Evolutionary conservation across 768 basidiomycete species (phyloP), one percentile per base, ranked within the genome.

Genomic region (Suillus plorans): DNA sequence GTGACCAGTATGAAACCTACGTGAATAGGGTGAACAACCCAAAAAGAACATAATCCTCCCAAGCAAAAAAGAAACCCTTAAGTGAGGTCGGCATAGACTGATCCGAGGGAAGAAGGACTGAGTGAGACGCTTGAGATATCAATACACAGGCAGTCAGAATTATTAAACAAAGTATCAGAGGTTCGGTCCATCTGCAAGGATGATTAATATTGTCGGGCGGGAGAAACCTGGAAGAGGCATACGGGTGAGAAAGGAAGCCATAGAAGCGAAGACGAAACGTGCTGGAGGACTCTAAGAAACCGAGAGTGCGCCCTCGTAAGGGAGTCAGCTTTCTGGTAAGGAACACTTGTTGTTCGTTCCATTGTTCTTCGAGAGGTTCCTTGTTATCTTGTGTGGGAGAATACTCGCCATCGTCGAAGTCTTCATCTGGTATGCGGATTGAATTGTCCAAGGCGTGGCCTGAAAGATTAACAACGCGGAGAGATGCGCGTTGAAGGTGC

Each of bases 1-100:
- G 5, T 7, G 22, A 59, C 10, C 22, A 12, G 12, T 14, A 47
- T 20, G 50, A 25, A 16, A 84, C 89, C 71, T 78, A 90, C 91
- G 94, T 95, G 82, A 94, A 98, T 69, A 92, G 70, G 64, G 89
- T 77, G 77, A 98, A 98, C 62, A 98, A 78, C 22, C 71, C 84
- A 74, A 98, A 93, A n/a, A 98, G 80, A 22, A 82, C 87, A 71
- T 86, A 89, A 75, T 98, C 96, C 71, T 95, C 94, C 96, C 96
- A 98, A 14, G 77, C 68, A 65, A 89, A 86, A 78, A 98, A 97
- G 79, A 91, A 98, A 9, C 94, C 94, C 58, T 72, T 76, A 25
- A 84, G 79, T 44, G 84, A 81, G 9, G 83, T 75, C 12, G 80
- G 73, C 2, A 74, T 70, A 36, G 77, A 63, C 78, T 76, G 49